Base-by-base conservation (phyloP, 345 rosid genomes). In the Punica granatum region DNA sequence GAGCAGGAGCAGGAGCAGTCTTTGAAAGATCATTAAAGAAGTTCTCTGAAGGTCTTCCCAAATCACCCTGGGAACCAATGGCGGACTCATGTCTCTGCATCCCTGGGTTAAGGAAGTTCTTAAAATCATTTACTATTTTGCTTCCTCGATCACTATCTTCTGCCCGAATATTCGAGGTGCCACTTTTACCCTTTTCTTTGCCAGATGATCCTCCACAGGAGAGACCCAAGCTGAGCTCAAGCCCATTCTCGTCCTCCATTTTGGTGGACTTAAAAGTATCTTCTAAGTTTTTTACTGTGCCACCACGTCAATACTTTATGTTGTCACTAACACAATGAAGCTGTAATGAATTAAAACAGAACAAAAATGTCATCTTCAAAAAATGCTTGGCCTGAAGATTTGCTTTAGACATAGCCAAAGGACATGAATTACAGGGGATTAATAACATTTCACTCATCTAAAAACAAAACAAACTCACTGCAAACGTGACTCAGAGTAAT, bases 181-280 rank as follows among this genome's bases (percentile, higher is more conserved):
- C 77, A 68, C 19, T 83, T 81, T 83, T 89, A 41, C 83, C 89
- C 81, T 88, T 94, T 46, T 80, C 77, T 77, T 87, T 90, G 25
- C 79, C 80, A 43, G 91, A 77, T 74, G 93, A 85, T 63, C 92
- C 90, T 74, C 97, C 97, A 79, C 80, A 89, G 71, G 93, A 87
- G 41, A 94, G 84, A 74, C 96, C 99, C 82, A 94, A 85, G 79
- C 99, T 88, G 65, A 94, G 97, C 81, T 92, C 97, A 59, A 91
- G 96, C 48, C 92, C 98, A 76, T 82, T 88, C 62, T 91, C 97
- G 39, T 92, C 96, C 46, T 89, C 98, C 98, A 94, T 65, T 34
- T 41, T 39, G 33, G 59, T 44, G 44, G 42, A 26, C 35, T 2
- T 1, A 15, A n/a, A 48, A 44, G 33, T 63, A 30, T 36, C 49